A percentile compares a stretch with the other conserved stretches of the same genome.
Conservation (phyloP, 805 yeast species). For the Wickerhamiella kurtzmanii region DNA sequence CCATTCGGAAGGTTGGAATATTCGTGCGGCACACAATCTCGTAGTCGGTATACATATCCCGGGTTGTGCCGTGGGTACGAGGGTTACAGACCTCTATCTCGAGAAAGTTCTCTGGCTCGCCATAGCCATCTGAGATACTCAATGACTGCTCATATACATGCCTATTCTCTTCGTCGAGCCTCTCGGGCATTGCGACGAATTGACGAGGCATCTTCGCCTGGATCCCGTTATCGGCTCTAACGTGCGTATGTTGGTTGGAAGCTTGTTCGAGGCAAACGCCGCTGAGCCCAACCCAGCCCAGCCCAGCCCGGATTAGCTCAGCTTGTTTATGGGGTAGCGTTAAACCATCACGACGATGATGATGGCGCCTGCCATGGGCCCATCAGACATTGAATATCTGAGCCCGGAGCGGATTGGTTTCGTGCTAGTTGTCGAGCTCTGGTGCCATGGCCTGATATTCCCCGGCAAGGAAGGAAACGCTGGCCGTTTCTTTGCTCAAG, state of each 20-base stretch:
- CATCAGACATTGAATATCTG: neutral
- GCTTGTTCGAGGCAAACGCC: neutral
- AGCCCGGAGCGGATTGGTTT: neutral
- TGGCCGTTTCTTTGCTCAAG: neutral
- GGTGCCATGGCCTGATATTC: neutral
- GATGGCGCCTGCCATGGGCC: neutral
- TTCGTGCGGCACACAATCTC: conserved; percentile 84
- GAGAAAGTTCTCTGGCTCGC: conserved; percentile 85
- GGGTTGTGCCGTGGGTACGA: conserved; percentile 46
- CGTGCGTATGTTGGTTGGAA: neutral
- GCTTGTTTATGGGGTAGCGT: too few species aligned
- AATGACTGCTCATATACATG: conserved; percentile 1
- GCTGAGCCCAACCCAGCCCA: neutral
- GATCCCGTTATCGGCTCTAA: neutral
- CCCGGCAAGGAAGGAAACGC: neutral
- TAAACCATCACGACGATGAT: neutral
- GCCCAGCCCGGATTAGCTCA: too few species aligned
- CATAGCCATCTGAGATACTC: conserved; percentile 48
- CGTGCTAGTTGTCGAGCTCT: neutral
- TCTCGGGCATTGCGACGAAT: conserved; percentile 23
- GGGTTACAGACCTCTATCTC: conserved; percentile 84
- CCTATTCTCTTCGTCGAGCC: conserved; percentile 7
- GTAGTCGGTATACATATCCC: conserved; percentile 77
- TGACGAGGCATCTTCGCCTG: conserved; percentile 16
- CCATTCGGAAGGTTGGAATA: conserved; percentile 68